Conservation (phyloP, 2,329 filamentous ascomycete genomes). For the Endothia cerciana region DNA sequence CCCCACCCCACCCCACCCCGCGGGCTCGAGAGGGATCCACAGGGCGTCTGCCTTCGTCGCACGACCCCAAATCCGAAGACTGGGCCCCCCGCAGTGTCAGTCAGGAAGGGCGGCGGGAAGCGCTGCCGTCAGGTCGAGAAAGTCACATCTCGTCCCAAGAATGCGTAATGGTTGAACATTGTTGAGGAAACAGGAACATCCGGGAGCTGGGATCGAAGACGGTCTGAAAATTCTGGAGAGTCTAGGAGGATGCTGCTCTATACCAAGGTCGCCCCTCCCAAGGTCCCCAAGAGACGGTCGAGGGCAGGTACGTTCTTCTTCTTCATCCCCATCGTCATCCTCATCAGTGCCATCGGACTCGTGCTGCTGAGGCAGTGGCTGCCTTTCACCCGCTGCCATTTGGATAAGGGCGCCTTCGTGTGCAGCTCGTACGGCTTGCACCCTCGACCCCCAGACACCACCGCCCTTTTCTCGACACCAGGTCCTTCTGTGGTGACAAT, state of each 20-base stretch:
- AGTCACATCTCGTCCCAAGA: not conserved
- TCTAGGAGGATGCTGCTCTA: slow-evolving; percentile 56
- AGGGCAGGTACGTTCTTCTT: slow-evolving; percentile 55
- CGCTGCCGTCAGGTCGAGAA: not conserved
- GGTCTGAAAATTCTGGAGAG: not conserved
- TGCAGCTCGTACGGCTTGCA: not conserved
- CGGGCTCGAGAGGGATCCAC: too few relatives aligned
- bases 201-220: not conserved
- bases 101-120: too few relatives aligned
- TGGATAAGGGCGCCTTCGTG: slow-evolving; percentile 9
- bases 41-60: slow-evolving; percentile 11
- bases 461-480: too few relatives aligned
- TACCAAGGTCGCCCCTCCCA: slow-evolving; percentile 60
- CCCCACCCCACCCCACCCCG: too few relatives aligned
- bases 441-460: not conserved
- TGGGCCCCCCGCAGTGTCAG: slow-evolving; percentile 8
- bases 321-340: not conserved
- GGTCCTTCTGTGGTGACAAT: not conserved
- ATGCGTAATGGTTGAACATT: not conserved
- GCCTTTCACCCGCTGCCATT: not conserved
- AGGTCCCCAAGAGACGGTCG: slow-evolving; percentile 62
- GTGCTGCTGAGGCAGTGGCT: not conserved
- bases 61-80: slow-evolving; percentile 19
- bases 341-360: too few relatives aligned
- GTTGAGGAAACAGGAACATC: not conserved